These are phyloP conservation scores for Salix purpurea DNA, from an alignment of 345 rosid species.

Conservation along the genomic window DNA sequence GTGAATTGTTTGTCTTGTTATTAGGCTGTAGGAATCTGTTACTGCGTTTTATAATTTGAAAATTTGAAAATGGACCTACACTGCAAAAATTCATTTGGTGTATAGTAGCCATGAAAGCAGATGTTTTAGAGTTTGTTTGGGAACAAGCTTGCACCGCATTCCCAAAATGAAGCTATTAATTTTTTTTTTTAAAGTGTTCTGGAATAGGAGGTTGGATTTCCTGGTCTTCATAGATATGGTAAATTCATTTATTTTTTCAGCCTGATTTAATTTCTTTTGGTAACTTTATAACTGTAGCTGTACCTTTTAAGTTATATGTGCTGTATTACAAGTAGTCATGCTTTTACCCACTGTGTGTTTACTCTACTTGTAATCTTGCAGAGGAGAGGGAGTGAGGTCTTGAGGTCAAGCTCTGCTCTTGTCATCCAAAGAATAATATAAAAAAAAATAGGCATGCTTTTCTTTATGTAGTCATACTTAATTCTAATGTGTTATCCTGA, in stretches of 20 bases:
- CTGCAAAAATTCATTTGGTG: background rate
- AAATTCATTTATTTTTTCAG: background rate
- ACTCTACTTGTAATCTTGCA: too few species aligned
- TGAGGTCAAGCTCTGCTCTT: too few species aligned
- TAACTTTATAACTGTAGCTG: background rate
- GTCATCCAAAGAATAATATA: too few species aligned
- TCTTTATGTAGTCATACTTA: background rate
- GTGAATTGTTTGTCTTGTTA: background rate
- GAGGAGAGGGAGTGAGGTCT: too few species aligned
- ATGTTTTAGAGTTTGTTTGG: too few species aligned
- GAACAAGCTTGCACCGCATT: too few species aligned
- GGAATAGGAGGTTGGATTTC: background rate
- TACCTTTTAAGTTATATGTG: background rate
- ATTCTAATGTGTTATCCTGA: conserved; percentile 6
- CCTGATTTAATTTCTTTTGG: background rate
- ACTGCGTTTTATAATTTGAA: background rate
- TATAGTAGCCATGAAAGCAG: background rate
- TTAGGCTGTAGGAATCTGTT: background rate
- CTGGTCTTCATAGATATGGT: background rate
- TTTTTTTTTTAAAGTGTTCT: too few species aligned
- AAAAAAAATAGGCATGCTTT: background rate
- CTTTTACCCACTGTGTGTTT: too few species aligned
- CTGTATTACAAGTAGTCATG: background rate
- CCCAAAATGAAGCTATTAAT: too few species aligned
- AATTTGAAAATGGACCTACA: background rate